A percentile compares a stretch with the other conserved stretches of the same genome.
These are phyloP conservation scores for Ammopiptanthus mongolicus DNA, from an alignment of 306 rosid species.

Conservation along the genomic window DNA sequence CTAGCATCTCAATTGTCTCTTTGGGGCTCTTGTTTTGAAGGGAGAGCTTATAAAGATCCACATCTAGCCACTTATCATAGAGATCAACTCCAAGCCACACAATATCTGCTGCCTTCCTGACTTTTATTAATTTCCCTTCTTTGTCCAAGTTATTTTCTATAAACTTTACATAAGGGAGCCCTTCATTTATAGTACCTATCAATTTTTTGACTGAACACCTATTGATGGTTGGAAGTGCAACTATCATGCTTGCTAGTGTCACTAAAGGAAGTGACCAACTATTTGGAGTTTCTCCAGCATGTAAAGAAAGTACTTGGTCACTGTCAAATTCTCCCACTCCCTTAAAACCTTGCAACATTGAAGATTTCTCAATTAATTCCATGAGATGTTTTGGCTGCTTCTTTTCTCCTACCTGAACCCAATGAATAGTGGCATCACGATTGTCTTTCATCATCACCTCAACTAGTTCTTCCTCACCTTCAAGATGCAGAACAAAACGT, in stretches of 20 bases:
- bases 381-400: slow-evolving; percentile 48
- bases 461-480: slow-evolving; percentile 77
- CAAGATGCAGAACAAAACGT: slow-evolving; percentile 73
- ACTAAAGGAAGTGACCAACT: slow-evolving; percentile 80
- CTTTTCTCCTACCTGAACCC: slow-evolving; percentile 62
- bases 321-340: slow-evolving; percentile 56
- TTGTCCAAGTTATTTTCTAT: slow-evolving; percentile 49
- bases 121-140: slow-evolving; percentile 37
- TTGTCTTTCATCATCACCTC: slow-evolving; percentile 52
- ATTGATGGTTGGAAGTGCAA: slow-evolving; percentile 53
- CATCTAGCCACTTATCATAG: slow-evolving; percentile 60
- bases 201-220: slow-evolving; percentile 31
- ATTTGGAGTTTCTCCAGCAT: slow-evolving; percentile 48
- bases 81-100: slow-evolving; percentile 74
- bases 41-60: slow-evolving; percentile 58
- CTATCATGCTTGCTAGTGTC: slow-evolving; percentile 63
- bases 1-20: slow-evolving; percentile 47
- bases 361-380: slow-evolving; percentile 48
- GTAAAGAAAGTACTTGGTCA: slow-evolving; percentile 47
- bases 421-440: slow-evolving; percentile 56
- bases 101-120: slow-evolving; percentile 51
- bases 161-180: slow-evolving; percentile 38
- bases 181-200: slow-evolving; percentile 47
- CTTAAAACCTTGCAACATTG: slow-evolving; percentile 48
- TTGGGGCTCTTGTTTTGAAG: slow-evolving; percentile 35